These are phyloP conservation scores for Boletus reticulatus DNA, from an alignment of 768 basidiomycete genomes.

Conservation along the genomic window DNA sequence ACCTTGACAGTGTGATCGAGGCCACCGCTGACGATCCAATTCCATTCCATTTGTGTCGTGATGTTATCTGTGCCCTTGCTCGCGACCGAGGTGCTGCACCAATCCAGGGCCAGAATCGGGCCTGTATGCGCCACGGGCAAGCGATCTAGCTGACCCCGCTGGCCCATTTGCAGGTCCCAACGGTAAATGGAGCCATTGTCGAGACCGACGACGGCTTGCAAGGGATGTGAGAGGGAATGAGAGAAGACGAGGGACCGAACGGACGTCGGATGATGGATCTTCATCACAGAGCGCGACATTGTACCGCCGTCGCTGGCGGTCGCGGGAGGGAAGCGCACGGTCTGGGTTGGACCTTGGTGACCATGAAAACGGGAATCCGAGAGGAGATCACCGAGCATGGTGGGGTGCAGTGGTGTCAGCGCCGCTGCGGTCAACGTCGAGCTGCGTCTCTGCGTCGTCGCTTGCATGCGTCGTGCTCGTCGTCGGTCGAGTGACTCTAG, in stretches of 20 bases:
- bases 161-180: constrained; percentile 81
- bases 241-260: constrained; percentile 73
- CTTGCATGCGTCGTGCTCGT: too few relatives aligned
- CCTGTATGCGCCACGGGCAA: constrained; percentile 72
- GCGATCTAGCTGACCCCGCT: constrained; percentile 68
- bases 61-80: constrained; percentile 13
- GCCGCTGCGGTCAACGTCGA: constrained; percentile 21
- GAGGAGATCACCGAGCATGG: constrained; percentile 29
- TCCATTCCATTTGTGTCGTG: constrained; percentile 31
- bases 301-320: constrained; percentile 62
- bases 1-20: constrained; percentile 80
- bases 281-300: constrained; percentile 66
- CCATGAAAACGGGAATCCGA: constrained; percentile 46
- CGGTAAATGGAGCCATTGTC: constrained; percentile 72
- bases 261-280: constrained; percentile 66
- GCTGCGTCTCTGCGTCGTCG: constrained; percentile 25
- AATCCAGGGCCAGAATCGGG: constrained; percentile 71
- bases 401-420: not conserved
- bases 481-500: too few relatives aligned
- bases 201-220: constrained; percentile 66
- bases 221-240: constrained; percentile 58
- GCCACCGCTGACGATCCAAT: constrained; percentile 80
- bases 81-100: constrained; percentile 44
- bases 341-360: constrained; percentile 44
- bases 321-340: constrained; percentile 59